Evolutionary conservation across 2,329 filamentous ascomycete species (phyloP), one percentile per base, ranked within the genome.

Genomic region (Blumeriella jaapii): DNA sequence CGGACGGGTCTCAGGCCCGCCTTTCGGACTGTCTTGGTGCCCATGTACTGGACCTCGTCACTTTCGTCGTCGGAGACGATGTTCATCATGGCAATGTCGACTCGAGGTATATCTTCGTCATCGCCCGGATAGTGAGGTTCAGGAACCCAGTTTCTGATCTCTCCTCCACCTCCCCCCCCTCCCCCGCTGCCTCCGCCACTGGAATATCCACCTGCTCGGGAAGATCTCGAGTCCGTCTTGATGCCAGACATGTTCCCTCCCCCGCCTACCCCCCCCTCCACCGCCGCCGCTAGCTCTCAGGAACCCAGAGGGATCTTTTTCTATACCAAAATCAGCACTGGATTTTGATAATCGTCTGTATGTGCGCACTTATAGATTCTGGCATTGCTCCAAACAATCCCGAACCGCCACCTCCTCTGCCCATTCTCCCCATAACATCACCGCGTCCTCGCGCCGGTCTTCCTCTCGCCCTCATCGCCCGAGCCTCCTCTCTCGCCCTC

Each of bases 1-100:
- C 55, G 47, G 13, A 57, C 40, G 4, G 55, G 55, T 34, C 39
- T 48, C 26, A 42, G 31, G 27, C 31, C 41, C 18, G 22, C 29
- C 27, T 31, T 38, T 13, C 24, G 29, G 14, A 17, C 39, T 36
- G 44, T 48, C 7, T 36, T 40, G 34, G 42, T 44, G 28, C 27
- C 34, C 20, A 20, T 26, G 5, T 28, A 39, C 14, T 32, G 33
- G 10, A 42, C 34, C 24, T 42, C 40, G 5, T 47, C 41, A 5
- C 45, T 43, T 2, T 49, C 46, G 13, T 47, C 42, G 16, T 47
- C 46, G 1, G 40, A 43, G 10, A 41, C 22, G 3, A 46, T 17
- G 31, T 53, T 54, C 16, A 55, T 54, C 4, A 37, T 24, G 25
- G 53, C 49, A n/a, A 55, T 54, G 26, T 55, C 45, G n/a, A 53